Percentiles rank a stretch among this genome's conserved stretches.
Conservation (phyloP, 345 rosid species). For the Balakata baccata region DNA sequence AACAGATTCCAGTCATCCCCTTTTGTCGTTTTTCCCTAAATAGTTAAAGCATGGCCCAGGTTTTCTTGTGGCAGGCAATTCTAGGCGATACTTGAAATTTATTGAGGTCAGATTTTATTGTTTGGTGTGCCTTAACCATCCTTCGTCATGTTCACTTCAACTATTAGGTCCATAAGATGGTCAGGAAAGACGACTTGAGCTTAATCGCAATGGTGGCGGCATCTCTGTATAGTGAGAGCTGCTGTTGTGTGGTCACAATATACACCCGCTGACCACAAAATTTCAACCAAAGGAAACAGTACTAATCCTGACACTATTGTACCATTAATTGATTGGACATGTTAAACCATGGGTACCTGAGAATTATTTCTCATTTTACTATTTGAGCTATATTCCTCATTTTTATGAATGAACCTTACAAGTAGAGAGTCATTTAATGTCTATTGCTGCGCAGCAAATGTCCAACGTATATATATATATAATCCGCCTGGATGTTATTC, state of each 20-base stretch:
- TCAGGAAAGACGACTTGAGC: neutral
- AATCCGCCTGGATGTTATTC: neutral
- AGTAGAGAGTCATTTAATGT: neutral
- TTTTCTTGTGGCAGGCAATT: neutral
- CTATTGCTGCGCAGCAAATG: neutral
- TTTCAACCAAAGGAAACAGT: neutral
- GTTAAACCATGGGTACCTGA: neutral
- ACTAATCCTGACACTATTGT: neutral
- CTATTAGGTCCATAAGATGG: constrained; percentile 4
- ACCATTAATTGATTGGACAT: neutral
- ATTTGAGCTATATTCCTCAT: neutral
- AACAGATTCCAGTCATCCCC: neutral
- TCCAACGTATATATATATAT: neutral
- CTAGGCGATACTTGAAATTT: neutral
- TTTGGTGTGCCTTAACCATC: constrained; percentile 9
- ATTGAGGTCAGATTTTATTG: constrained; percentile 2
- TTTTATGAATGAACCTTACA: neutral
- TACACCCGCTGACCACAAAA: neutral
- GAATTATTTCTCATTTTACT: neutral
- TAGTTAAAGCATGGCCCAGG: neutral
- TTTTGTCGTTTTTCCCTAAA: constrained; percentile 3
- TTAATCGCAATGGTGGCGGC: constrained; percentile 6
- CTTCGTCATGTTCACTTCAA: neutral
- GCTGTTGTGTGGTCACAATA: constrained; percentile 7
- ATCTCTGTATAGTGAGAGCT: neutral